A percentile compares a stretch with the other conserved stretches of the same genome.
phyloP scores from a whole-genome alignment of 805 yeast species.

The Candida koratica region DNA sequence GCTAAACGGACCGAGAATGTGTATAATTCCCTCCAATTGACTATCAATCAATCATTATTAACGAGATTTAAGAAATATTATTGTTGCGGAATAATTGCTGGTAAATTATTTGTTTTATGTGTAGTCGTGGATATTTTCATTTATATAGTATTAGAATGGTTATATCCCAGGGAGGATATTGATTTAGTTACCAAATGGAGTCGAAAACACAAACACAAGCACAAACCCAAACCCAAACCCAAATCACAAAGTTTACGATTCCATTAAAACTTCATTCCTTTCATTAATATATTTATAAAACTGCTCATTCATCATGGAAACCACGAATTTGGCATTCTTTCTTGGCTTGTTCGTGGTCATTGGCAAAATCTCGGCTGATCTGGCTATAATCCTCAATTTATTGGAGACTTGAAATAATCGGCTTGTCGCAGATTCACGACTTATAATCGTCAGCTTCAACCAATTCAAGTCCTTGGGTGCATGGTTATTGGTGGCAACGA shows the following conservation, averaged over 20 bases:
- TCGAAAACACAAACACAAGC: constrained; percentile 10
- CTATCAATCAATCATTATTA: constrained; percentile 49
- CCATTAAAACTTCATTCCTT: constrained; percentile 7
- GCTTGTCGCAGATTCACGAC: not conserved
- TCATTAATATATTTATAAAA: constrained; percentile 9
- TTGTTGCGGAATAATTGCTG: constrained; percentile 79
- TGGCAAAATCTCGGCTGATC: constrained; percentile 11
- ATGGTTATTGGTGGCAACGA: constrained; percentile 16
- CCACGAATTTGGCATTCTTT: constrained; percentile 17
- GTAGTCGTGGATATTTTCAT: constrained; percentile 75
- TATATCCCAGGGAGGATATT: constrained; percentile 64
- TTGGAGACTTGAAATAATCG: not conserved
- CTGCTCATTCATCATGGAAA: constrained; percentile 19
- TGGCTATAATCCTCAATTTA: constrained; percentile 9
- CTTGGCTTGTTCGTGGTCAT: not conserved
- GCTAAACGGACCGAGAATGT: constrained; percentile 84
- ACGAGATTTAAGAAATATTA: constrained; percentile 62
- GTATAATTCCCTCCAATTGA: constrained; percentile 49
- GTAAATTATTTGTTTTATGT: constrained; percentile 74
- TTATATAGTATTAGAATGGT: constrained; percentile 58
- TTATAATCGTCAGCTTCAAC: constrained; percentile 16
- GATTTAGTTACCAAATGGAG: constrained; percentile 85
- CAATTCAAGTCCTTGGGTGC: constrained; percentile 17
- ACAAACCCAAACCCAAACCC: no score
- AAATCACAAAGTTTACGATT: no score